These are phyloP conservation scores for Penicillium sp. DNA, from an alignment of 2,329 filamentous ascomycete genomes.

Conservation along the genomic window DNA sequence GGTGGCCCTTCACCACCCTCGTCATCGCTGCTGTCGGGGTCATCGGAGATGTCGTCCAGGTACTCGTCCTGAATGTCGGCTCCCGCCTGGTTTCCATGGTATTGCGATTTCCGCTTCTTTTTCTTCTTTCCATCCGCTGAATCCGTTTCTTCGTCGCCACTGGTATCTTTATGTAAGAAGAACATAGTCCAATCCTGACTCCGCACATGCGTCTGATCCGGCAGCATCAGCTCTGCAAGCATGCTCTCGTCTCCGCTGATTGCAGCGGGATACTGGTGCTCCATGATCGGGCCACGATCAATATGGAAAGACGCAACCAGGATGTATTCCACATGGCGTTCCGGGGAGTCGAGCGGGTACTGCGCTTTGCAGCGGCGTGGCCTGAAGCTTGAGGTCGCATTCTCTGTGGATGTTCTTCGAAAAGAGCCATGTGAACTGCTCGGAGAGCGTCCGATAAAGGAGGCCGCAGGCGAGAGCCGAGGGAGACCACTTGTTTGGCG, in stretches of 20 bases:
- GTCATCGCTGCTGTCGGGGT: conserved; percentile 55
- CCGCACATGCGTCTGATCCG: conserved; percentile 90
- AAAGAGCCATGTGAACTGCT: conserved; percentile 44
- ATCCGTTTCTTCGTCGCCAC: conserved; percentile 73
- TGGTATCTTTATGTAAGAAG: conserved; percentile 94
- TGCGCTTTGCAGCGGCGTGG: conserved; percentile 65
- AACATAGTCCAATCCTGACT: conserved; percentile 99
- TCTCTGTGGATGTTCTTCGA: conserved; percentile 35
- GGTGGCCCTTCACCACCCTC: conserved; percentile 78
- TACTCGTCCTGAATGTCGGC: conserved; percentile 50
- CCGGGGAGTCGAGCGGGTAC: conserved; percentile 68
- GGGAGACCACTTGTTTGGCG: conserved; percentile 52
- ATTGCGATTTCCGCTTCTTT: conserved; percentile 46
- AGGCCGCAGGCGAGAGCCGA: conserved; percentile 60
- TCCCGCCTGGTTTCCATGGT: conserved; percentile 43
- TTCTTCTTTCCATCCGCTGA: conserved; percentile 45
- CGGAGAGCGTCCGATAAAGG: conserved; percentile 50
- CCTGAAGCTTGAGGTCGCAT: conserved; percentile 46
- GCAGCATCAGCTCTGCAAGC: conserved; percentile 96
- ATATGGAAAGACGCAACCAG: conserved; percentile 97
- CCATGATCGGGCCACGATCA: conserved; percentile 93
- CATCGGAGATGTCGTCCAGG: conserved; percentile 42
- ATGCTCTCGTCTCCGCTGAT: conserved; percentile 98
- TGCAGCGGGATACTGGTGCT: conserved; percentile 91
- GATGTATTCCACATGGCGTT: conserved; percentile 99